These are phyloP conservation scores for Chlorella sp. DNA, from an alignment of 139 green algal genomes.

Conservation along the genomic window DNA sequence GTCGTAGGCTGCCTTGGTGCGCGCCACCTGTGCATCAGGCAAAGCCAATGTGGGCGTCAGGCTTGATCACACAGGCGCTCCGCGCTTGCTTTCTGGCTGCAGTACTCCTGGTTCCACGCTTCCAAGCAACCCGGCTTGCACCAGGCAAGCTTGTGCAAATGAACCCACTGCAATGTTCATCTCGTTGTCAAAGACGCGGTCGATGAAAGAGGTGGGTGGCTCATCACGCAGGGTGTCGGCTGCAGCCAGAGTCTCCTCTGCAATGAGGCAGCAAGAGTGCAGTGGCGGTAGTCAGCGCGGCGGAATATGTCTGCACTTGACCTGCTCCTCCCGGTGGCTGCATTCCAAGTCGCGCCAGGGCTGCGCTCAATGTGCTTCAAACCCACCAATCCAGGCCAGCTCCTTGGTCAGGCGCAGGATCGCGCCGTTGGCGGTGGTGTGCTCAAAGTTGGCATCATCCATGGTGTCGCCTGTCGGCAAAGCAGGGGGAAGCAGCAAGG, in stretches of 20 bases:
- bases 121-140: constrained; percentile 16
- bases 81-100: too few species aligned
- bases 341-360: too few species aligned
- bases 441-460: constrained; percentile 99
- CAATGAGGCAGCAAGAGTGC: background rate
- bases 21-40: constrained; percentile 23
- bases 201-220: constrained; percentile 66
- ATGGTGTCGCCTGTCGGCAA: constrained; percentile 80
- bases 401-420: constrained; percentile 96
- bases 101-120: too few species aligned
- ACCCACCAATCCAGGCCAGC: constrained; percentile 80
- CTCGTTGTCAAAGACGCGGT: constrained; percentile 95
- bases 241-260: constrained; percentile 80
- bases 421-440: constrained; percentile 87
- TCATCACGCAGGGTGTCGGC: constrained; percentile 66
- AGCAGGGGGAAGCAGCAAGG: background rate
- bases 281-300: too few species aligned
- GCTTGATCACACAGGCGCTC: too few species aligned
- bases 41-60: background rate
- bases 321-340: too few species aligned
- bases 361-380: background rate
- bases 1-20: constrained; percentile 69
- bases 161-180: constrained; percentile 79
- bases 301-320: too few species aligned
- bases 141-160: constrained; percentile 8